Evolutionary conservation across 495 filamentous ascomycete genomes (phyloP).

Genomic region (Talaromyces nanjingensis): DNA sequence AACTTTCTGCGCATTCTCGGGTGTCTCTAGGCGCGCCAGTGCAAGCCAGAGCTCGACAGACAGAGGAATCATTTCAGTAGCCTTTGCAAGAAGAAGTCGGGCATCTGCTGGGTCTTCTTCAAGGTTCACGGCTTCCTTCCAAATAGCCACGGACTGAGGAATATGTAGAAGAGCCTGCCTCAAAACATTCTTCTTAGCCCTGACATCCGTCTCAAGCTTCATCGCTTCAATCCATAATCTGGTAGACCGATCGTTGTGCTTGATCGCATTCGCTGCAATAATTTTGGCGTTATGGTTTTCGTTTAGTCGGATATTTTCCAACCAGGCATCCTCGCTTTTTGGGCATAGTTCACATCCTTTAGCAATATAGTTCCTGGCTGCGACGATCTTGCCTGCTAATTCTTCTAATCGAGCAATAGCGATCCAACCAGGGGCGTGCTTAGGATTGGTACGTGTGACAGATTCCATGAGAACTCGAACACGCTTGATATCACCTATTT

Average conservation of each 20-base stretch:
- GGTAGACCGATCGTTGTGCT: constrained; percentile 82
- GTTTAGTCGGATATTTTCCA: constrained; percentile 89
- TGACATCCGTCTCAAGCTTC: constrained; percentile 74
- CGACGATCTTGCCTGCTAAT: constrained; percentile 79
- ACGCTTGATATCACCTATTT: constrained; percentile 91
- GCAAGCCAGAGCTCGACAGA: constrained; percentile 95
- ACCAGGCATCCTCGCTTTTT: constrained; percentile 90
- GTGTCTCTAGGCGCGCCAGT: constrained; percentile 78
- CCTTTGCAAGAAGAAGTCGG: constrained; percentile 78
- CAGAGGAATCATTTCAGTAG: constrained; percentile 85
- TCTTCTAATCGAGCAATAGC: constrained; percentile 91
- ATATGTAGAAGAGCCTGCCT: constrained; percentile 83
- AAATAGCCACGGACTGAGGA: constrained; percentile 84
- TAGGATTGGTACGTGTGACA: constrained; percentile 91
- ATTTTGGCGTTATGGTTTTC: constrained; percentile 89
- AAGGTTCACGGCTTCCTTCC: constrained; percentile 96
- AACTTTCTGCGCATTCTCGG: constrained; percentile 86
- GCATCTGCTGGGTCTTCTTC: constrained; percentile 87
- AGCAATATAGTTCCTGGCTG: constrained; percentile 76
- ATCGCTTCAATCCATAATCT: constrained; percentile 91
- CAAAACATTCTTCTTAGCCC: constrained; percentile 83
- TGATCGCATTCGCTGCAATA: constrained; percentile 90
- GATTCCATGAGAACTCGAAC: constrained; percentile 90
- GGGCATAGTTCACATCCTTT: constrained; percentile 85
- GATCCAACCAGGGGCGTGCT: constrained; percentile 94